phyloP scores from a whole-genome alignment of 169 alveolate genomes.

The Eimeria sp. region DNA sequence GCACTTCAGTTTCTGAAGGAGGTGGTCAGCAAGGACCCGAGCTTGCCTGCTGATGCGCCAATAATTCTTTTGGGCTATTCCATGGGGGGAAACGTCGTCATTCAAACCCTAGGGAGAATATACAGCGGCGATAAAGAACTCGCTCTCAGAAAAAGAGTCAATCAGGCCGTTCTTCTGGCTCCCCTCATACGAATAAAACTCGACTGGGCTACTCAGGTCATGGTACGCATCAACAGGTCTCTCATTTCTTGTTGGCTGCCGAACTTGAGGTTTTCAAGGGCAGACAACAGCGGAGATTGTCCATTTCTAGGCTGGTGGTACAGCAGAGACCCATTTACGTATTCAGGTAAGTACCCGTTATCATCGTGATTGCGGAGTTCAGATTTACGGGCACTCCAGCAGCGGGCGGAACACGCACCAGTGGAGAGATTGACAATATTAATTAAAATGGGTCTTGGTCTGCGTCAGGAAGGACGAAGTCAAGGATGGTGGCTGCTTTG shows the following conservation, averaged over 20 bases:
- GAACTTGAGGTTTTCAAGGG: slow-evolving; percentile 56
- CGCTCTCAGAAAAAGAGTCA: slow-evolving; percentile 26
- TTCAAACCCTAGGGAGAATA: slow-evolving; percentile 51
- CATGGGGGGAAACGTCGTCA: slow-evolving; percentile 75
- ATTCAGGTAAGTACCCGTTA: slow-evolving; percentile 44
- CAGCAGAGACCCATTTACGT: slow-evolving; percentile 64
- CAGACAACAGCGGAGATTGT: slow-evolving; percentile 45
- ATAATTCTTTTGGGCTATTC: slow-evolving; percentile 73
- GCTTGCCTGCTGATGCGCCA: slow-evolving; percentile 28
- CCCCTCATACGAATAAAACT: slow-evolving; percentile 61
- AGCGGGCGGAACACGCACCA: too few relatives aligned
- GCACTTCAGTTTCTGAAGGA: slow-evolving; percentile 39
- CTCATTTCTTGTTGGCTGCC: slow-evolving; percentile 74
- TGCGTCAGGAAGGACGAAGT: slow-evolving; percentile 60
- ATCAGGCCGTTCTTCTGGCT: slow-evolving; percentile 59
- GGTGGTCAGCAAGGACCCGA: slow-evolving; percentile 11
- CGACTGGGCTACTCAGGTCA: slow-evolving; percentile 28
- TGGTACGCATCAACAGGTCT: slow-evolving; percentile 19
- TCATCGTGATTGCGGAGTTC: too few relatives aligned
- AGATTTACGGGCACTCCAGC: too few relatives aligned
- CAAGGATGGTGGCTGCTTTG: slow-evolving; percentile 73
- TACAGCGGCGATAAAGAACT: neutral
- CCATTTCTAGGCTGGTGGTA: slow-evolving; percentile 78
- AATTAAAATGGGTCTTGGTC: neutral
- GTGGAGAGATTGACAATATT: neutral